Base-by-base conservation (phyloP, 208 protist species). In the Wallacemonas sp. region DNA sequence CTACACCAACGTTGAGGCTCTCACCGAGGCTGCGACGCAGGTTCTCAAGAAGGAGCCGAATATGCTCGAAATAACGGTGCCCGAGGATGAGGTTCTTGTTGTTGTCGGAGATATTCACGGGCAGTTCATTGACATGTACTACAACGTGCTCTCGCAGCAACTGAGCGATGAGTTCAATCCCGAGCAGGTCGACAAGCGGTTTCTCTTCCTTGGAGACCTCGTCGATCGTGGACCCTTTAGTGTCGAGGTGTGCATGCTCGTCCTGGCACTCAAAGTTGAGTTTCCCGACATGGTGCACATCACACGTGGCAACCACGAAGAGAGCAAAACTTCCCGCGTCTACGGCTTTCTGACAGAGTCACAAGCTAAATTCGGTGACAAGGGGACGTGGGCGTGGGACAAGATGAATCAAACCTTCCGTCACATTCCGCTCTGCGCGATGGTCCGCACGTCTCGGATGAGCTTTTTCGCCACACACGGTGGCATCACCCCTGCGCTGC, bases 141-240 rank as follows among this genome's bases (percentile, higher is more conserved):
- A 46, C 28, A 74, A 70, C 41, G 72, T 95, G 59, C 75, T 95
- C 22, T 66, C 72, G 28, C 67, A 81, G 45, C 68, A 83, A 51
- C 60, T 24, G 8, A 58, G 62, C 41, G 44, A 41, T 1, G 33
- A 62, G 1, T 2, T 56, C 26, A 74, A 74, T 53, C 49, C 62
- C 2, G 26, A 45, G 33, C 63, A 66, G 56, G 19, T 34, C 8
- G 68, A 75, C 58, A 64, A 74, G 30, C 74, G 58, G 54, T 90
- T 91, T 60, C 84, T 99, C 24, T 99, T 99, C 84, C 84, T 99
- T 17, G 98, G 98, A 17, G 98, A 99, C 75, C 99, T 99, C 74
- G 98, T 99, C n/a, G 98, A 99, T 70, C 73, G 79, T 39, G 79
- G 79, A 41, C 74, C 79, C 33, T 56, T 80, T 55, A 84, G 79